Evolutionary conservation across 2,329 filamentous ascomycete species (phyloP).

Genomic region (Penicillium sp.): DNA sequence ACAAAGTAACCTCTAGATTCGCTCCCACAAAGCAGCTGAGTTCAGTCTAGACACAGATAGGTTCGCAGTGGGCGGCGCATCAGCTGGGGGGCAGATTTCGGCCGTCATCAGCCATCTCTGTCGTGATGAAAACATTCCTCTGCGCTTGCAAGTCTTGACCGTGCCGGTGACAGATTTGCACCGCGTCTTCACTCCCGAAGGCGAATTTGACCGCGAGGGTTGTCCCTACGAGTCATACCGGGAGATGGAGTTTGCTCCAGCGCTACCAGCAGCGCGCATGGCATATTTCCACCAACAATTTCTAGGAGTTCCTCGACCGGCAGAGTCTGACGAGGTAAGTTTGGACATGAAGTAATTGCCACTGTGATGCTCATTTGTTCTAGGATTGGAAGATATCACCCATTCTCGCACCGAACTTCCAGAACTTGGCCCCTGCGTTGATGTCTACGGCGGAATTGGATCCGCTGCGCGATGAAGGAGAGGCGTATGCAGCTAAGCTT

Average conservation of each 20-base stretch:
- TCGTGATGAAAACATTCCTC: slow-evolving; percentile 34
- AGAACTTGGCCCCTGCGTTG: slow-evolving; percentile 37
- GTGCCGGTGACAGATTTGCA: slow-evolving; percentile 39
- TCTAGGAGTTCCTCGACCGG: slow-evolving; percentile 36
- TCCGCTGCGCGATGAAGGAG: slow-evolving; percentile 42
- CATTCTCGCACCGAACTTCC: slow-evolving; percentile 36
- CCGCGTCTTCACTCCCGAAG: slow-evolving; percentile 34
- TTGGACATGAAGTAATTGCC: not conserved
- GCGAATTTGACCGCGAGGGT: slow-evolving; percentile 32
- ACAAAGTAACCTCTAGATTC: slow-evolving; percentile 22
- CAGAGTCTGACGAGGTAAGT: slow-evolving; percentile 33
- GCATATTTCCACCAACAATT: slow-evolving; percentile 40
- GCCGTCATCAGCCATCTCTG: slow-evolving; percentile 40
- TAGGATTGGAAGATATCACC: slow-evolving; percentile 44
- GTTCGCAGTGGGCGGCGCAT: slow-evolving; percentile 38
- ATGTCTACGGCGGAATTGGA: slow-evolving; percentile 42
- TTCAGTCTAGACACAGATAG: slow-evolving; percentile 35
- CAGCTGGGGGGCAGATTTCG: slow-evolving; percentile 40
- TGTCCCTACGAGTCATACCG: slow-evolving; percentile 40
- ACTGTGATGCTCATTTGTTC: slow-evolving; percentile 6
- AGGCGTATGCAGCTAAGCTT: slow-evolving; percentile 38
- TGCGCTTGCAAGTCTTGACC: slow-evolving; percentile 36
- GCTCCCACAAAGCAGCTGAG: slow-evolving; percentile 28
- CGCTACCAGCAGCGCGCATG: slow-evolving; percentile 37
- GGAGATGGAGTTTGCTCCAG: slow-evolving; percentile 37